A percentile compares a stretch with the other conserved stretches of the same genome.
These are phyloP conservation scores for Apocynum venetum DNA, from an alignment of 257 asterid species.

Conservation along the genomic window DNA sequence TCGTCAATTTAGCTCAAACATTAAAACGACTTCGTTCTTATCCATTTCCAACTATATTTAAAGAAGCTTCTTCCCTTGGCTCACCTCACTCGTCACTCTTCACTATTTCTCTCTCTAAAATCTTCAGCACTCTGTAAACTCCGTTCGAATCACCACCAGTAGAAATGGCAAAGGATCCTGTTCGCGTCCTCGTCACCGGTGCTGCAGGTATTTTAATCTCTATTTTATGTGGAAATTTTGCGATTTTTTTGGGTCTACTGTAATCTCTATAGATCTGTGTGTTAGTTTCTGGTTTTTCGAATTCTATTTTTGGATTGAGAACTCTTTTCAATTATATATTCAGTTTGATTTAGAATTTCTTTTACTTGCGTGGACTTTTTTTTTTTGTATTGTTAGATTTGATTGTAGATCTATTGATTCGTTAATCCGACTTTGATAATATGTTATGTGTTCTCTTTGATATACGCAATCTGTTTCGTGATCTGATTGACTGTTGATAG, in stretches of 20 bases:
- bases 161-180: conserved; percentile 14
- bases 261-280: background rate
- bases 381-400: background rate
- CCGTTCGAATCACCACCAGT: no score
- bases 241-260: background rate
- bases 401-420: conserved; percentile 5
- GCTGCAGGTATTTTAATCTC: conserved; percentile 1
- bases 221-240: background rate
- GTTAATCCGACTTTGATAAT: background rate
- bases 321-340: background rate
- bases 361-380: background rate
- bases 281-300: background rate
- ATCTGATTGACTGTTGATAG: background rate
- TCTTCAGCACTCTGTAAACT: background rate
- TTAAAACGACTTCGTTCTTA: background rate
- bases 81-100: background rate
- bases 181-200: conserved; percentile 15
- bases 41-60: background rate
- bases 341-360: background rate
- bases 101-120: background rate
- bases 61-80: background rate
- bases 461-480: background rate
- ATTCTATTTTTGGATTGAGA: background rate
- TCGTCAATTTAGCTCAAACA: background rate
- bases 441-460: background rate